Conservation (phyloP, 768 basidiomycete genomes). For the Leccinellum rugosiceps region DNA sequence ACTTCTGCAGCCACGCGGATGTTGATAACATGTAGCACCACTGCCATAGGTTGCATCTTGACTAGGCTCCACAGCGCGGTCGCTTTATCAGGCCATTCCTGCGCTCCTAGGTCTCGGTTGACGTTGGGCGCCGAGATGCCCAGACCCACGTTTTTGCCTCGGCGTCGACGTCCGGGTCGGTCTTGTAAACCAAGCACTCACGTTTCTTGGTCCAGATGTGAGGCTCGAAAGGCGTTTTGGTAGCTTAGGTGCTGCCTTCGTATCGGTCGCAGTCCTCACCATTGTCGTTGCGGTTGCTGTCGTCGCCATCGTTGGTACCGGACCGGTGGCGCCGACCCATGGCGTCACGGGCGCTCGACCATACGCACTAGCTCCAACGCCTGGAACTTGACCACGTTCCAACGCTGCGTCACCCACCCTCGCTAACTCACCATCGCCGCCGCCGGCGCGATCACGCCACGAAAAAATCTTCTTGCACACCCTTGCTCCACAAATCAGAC, state of each 20-base stretch:
- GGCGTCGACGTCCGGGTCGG: constrained; percentile 7
- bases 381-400: background rate
- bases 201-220: constrained; percentile 1
- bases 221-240: background rate
- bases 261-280: background rate
- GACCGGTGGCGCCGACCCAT: constrained; percentile 15
- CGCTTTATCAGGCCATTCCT: background rate
- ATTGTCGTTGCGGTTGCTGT: background rate
- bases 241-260: background rate
- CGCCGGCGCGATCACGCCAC: constrained; percentile 10
- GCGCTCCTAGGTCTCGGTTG: constrained; percentile 3
- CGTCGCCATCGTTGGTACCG: background rate
- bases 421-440: background rate
- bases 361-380: background rate
- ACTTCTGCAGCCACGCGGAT: background rate
- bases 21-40: background rate
- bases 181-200: background rate
- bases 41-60: background rate
- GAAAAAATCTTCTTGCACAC: constrained; percentile 5
- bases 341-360: constrained; percentile 4
- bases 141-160: background rate
- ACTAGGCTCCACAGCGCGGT: background rate
- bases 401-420: background rate
- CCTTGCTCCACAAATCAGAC: constrained; percentile 3
- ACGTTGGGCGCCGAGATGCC: constrained; percentile 9